These are phyloP conservation scores for Angophora floribunda DNA, from an alignment of 345 rosid genomes.

Conservation along the genomic window DNA sequence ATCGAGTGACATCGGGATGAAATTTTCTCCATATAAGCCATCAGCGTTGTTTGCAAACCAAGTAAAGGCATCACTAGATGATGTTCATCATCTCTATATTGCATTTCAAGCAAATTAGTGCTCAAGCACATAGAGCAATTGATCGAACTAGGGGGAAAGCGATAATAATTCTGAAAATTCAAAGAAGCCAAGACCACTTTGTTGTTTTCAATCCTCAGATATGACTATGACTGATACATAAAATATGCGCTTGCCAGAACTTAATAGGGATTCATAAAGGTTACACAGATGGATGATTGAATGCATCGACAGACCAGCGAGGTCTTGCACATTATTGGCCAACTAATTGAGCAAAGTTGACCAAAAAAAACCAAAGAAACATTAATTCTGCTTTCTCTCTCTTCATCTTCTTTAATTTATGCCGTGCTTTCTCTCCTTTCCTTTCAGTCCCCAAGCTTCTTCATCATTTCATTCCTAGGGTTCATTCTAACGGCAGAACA, in stretches of 20 bases:
- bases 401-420: neutral
- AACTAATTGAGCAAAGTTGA: neutral
- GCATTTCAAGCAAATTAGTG: neutral
- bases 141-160: neutral
- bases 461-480: neutral
- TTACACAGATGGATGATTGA: neutral
- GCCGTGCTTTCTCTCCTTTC: neutral
- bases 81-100: neutral
- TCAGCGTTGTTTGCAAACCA: neutral
- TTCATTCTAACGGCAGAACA: neutral
- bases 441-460: neutral
- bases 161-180: neutral
- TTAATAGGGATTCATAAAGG: neutral
- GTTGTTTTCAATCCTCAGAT: neutral
- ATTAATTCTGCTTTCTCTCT: neutral
- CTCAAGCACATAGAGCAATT: neutral
- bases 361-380: neutral
- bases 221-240: neutral
- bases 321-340: neutral
- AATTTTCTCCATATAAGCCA: neutral
- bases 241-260: neutral
- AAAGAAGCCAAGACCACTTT: neutral
- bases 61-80: neutral
- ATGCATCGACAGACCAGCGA: neutral
- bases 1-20: neutral